Conservation (phyloP, 163 green algal species). For the Prototheca stagnorum region DNA sequence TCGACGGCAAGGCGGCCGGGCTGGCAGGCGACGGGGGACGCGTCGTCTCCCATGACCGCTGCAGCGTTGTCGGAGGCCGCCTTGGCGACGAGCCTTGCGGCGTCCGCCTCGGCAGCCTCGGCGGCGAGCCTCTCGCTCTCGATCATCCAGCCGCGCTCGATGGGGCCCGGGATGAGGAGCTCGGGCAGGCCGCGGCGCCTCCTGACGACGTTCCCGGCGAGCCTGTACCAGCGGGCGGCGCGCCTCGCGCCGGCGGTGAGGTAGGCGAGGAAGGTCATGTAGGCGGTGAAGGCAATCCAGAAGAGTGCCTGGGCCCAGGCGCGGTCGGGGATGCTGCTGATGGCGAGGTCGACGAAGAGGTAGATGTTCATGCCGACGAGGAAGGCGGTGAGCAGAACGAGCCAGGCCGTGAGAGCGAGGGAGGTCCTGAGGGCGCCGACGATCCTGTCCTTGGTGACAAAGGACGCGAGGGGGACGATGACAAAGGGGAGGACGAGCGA, state of each 20-base stretch:
- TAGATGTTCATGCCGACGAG: conserved; percentile 4
- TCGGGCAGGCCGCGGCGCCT: no score
- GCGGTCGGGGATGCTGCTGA: background rate
- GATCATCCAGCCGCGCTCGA: no score
- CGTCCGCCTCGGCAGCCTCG: no score
- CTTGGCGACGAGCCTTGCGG: no score
- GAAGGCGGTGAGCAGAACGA: background rate
- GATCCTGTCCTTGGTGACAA: background rate
- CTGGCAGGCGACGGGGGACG: no score
- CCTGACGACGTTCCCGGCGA: no score
- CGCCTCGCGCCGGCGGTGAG: background rate
- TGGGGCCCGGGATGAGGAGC: no score
- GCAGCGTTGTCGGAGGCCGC: no score
- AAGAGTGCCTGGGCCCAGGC: conserved; percentile 1
- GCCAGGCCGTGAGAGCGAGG: background rate
- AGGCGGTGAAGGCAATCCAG: background rate
- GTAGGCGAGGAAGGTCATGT: conserved; percentile 1
- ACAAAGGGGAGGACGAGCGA: conserved; percentile 55
- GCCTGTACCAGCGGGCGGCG: no score
- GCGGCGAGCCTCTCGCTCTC: no score
- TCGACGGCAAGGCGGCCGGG: no score
- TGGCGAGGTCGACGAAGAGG: background rate
- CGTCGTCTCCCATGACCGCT: no score
- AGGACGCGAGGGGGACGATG: background rate
- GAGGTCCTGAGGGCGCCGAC: background rate